Percentiles rank a stretch among this genome's conserved stretches.
Evolutionary conservation across 371 early-diverging fungal species (phyloP).

Genomic region (Actinomucor elegans): DNA sequence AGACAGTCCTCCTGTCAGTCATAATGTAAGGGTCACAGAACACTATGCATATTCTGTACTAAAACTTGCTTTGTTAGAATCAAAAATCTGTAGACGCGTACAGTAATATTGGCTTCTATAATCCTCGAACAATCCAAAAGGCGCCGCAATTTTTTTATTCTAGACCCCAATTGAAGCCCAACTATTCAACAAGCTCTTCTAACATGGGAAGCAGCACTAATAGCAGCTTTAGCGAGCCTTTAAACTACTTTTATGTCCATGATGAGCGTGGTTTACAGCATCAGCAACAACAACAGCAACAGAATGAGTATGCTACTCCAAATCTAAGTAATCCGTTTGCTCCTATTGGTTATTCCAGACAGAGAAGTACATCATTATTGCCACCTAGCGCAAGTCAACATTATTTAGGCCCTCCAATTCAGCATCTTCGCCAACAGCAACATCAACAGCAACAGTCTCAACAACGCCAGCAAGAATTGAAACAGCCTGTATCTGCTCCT

Average conservation of each 20-base stretch:
- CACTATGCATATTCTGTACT: background rate
- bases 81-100: too few relatives aligned
- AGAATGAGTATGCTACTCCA: background rate
- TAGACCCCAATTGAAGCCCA: constrained; percentile 15
- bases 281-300: background rate
- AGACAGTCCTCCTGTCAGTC: background rate
- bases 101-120: too few relatives aligned
- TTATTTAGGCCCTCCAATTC: background rate
- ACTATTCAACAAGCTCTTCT: constrained; percentile 8
- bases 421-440: background rate
- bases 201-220: background rate
- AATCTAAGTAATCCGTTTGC: constrained; percentile 2
- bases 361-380: constrained; percentile 22
- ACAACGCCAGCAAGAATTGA: background rate
- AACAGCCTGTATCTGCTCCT: background rate
- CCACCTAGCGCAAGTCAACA: constrained; percentile 8
- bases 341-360: constrained; percentile 23
- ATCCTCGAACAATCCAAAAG: too few relatives aligned
- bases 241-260: too few relatives aligned
- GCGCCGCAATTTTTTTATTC: constrained; percentile 6
- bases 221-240: constrained; percentile 1
- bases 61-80: too few relatives aligned
- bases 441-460: background rate
- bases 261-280: too few relatives aligned
- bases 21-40: constrained; percentile 1